Evolutionary conservation across 1,284 basidiomycete species (phyloP).

Genomic region (Kalmanozyma brasiliensis): DNA sequence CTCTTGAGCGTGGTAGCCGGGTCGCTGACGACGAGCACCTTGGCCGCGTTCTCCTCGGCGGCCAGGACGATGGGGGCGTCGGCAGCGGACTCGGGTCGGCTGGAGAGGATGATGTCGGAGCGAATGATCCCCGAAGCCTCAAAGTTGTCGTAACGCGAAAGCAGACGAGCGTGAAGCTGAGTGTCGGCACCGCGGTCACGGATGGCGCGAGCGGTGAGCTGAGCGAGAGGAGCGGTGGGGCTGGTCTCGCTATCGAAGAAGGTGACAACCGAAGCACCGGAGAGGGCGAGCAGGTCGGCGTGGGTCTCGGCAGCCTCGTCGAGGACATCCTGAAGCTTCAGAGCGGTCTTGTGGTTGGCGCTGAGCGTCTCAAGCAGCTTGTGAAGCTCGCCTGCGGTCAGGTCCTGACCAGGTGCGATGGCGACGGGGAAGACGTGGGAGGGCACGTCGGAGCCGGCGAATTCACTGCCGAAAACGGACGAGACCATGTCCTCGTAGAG

Average conservation of each 20-base stretch:
- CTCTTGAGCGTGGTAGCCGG: slow-evolving; percentile 57
- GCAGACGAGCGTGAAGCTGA: slow-evolving; percentile 55
- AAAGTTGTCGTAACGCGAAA: slow-evolving; percentile 66
- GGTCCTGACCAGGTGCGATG: slow-evolving; percentile 50
- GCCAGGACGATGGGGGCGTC: slow-evolving; percentile 59
- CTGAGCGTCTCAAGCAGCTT: slow-evolving; percentile 51
- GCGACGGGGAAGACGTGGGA: slow-evolving; percentile 50
- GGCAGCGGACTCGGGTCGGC: slow-evolving; percentile 44
- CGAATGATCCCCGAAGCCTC: slow-evolving; percentile 60
- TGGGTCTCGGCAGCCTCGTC: slow-evolving; percentile 41
- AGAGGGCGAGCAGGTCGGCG: slow-evolving; percentile 53
- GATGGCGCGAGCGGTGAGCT: slow-evolving; percentile 56
- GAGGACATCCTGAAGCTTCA: slow-evolving; percentile 47
- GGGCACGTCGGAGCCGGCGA: slow-evolving; percentile 34
- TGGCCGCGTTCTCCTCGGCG: slow-evolving; percentile 50
- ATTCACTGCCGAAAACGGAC: slow-evolving; percentile 45
- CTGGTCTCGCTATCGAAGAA: slow-evolving; percentile 64
- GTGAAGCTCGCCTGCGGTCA: slow-evolving; percentile 51
- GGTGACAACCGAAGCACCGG: slow-evolving; percentile 54
- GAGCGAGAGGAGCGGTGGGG: slow-evolving; percentile 51
- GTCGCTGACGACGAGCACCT: slow-evolving; percentile 60
- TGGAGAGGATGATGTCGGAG: slow-evolving; percentile 58
- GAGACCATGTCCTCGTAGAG: slow-evolving; percentile 61
- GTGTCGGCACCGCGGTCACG: slow-evolving; percentile 47
- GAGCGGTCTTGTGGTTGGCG: slow-evolving; percentile 21